These are phyloP conservation scores for Populus pruinosa DNA, from an alignment of 345 rosid genomes.

Conservation along the genomic window DNA sequence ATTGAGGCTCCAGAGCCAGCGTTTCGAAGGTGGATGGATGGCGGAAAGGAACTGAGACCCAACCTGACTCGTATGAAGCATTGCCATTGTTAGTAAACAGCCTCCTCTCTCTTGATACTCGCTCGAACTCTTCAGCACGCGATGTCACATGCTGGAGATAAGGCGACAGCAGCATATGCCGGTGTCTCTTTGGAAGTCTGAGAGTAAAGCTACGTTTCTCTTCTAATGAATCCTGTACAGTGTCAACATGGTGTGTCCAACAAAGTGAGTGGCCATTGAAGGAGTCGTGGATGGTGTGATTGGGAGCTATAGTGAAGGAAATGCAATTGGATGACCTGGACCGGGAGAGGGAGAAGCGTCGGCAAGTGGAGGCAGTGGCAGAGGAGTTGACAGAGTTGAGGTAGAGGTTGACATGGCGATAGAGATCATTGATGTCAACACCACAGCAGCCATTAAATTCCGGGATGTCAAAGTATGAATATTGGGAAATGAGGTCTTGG, in stretches of 20 bases:
- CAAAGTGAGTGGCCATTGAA: conserved; percentile 32
- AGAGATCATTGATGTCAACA: conserved; percentile 49
- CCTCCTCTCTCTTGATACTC: conserved; percentile 41
- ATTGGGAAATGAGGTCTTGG: conserved; percentile 36
- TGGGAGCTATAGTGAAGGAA: conserved; percentile 44
- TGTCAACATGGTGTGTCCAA: conserved; percentile 50
- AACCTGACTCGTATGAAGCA: conserved; percentile 36
- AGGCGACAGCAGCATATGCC: conserved; percentile 22
- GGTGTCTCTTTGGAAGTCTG: conserved; percentile 38
- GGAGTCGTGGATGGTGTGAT: conserved; percentile 36
- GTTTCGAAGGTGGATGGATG: conserved; percentile 24
- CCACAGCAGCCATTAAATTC: conserved; percentile 56
- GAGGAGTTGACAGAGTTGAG: conserved; percentile 38
- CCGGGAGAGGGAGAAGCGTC: conserved; percentile 44
- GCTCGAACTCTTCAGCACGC: conserved; percentile 42
- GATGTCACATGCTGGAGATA: conserved; percentile 36
- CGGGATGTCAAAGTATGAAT: conserved; percentile 45
- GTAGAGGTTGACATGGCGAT: conserved; percentile 43
- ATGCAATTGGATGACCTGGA: conserved; percentile 39
- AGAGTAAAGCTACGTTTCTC: conserved; percentile 47
- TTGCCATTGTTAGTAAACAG: conserved; percentile 45
- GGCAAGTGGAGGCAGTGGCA: conserved; percentile 25
- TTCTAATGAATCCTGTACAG: conserved; percentile 44
- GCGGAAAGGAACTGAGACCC: conserved; percentile 17
- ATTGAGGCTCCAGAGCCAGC: conserved; percentile 10